A percentile compares a stretch with the other conserved stretches of the same genome.
phyloP scores from a whole-genome alignment of 1,284 basidiomycete species.

The Ustilago hordei region DNA sequence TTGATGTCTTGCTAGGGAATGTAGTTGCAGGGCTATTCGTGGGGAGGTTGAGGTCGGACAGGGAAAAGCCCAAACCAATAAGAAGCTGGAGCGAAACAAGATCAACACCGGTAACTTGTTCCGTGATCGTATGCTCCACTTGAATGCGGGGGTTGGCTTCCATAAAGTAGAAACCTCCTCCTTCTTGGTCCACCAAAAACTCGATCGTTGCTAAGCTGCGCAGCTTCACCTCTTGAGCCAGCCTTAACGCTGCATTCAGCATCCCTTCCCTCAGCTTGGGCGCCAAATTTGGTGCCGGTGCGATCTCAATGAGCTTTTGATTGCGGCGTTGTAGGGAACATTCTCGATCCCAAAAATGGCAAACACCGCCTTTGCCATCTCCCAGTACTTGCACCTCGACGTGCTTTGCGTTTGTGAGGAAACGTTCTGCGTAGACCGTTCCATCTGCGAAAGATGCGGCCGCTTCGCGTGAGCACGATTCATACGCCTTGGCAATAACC shows the following conservation, averaged over 20 bases:
- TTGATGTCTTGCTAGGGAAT: slow-evolving; percentile 14
- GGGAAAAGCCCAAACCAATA: slow-evolving; percentile 26
- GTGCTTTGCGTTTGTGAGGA: slow-evolving; percentile 37
- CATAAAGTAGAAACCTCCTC: slow-evolving; percentile 42
- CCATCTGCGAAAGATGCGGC: slow-evolving; percentile 31
- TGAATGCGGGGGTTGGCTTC: slow-evolving; percentile 57
- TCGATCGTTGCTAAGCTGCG: slow-evolving; percentile 46
- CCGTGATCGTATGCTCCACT: slow-evolving; percentile 55
- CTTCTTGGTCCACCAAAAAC: slow-evolving; percentile 32
- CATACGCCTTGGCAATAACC: slow-evolving; percentile 20
- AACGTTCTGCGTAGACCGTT: slow-evolving; percentile 44
- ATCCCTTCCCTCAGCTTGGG: slow-evolving; percentile 10
- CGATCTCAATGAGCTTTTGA: slow-evolving; percentile 55
- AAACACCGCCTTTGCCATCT: slow-evolving; percentile 32
- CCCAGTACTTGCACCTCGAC: slow-evolving; percentile 54
- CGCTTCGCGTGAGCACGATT: slow-evolving; percentile 43
- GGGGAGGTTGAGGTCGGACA: slow-evolving; percentile 19
- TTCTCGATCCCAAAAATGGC: slow-evolving; percentile 50
- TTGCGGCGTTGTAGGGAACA: slow-evolving; percentile 47
- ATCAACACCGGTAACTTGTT: slow-evolving; percentile 33
- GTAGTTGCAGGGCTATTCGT: not conserved
- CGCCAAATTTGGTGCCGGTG: slow-evolving; percentile 25
- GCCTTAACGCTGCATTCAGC: slow-evolving; percentile 16
- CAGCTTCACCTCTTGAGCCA: slow-evolving; percentile 19
- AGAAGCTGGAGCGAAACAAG: slow-evolving; percentile 38